A percentile compares a stretch with the other conserved stretches of the same genome.
Conservation (phyloP, 192 early-diverging fungal species). For the Geranomyces variabilis region DNA sequence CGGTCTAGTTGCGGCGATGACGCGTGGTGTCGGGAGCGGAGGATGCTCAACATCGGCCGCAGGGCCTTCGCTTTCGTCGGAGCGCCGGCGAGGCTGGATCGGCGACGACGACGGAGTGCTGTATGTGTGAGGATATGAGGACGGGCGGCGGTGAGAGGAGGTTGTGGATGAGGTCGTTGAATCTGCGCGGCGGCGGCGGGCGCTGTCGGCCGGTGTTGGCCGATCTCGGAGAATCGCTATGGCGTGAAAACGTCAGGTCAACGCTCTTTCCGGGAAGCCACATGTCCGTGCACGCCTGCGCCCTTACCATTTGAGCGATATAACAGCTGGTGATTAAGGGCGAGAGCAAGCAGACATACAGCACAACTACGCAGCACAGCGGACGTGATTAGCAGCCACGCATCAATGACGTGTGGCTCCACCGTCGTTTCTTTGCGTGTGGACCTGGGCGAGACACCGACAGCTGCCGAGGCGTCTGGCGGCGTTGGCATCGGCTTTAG, state of each 20-base stretch:
- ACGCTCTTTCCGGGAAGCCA: too few species aligned
- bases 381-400: slow-evolving; percentile 42
- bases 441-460: neutral
- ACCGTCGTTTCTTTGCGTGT: slow-evolving; percentile 28
- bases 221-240: neutral
- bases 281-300: neutral
- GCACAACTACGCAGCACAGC: slow-evolving; percentile 27
- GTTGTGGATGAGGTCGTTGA: slow-evolving; percentile 8
- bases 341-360: slow-evolving; percentile 36
- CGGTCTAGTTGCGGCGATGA: neutral
- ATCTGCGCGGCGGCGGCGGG: neutral
- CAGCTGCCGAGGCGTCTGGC: neutral
- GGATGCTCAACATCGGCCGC: neutral
- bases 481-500: neutral
- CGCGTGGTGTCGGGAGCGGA: neutral
- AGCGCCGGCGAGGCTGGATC: neutral
- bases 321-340: slow-evolving; percentile 38
- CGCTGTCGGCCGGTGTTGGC: neutral
- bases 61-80: neutral
- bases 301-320: slow-evolving; percentile 36
- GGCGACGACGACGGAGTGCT: neutral
- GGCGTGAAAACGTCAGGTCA: neutral
- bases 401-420: slow-evolving; percentile 41
- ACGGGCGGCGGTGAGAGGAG: neutral
- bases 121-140: slow-evolving; percentile 8